Evolutionary conservation across 1,139 yeast species (phyloP).

Genomic region (Debaryomyces psychrophilus): DNA sequence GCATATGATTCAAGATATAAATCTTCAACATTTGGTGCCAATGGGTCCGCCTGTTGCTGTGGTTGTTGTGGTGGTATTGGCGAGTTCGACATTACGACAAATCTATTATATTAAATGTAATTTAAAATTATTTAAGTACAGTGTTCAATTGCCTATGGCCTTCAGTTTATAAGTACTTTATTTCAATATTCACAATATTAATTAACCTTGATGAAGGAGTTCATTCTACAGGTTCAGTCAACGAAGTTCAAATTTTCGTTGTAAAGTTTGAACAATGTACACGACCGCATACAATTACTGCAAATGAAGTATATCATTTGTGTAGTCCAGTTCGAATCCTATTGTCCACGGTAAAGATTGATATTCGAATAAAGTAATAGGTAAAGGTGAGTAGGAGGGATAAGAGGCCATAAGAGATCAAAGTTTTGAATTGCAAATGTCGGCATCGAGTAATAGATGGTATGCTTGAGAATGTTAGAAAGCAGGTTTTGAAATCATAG

Average conservation of each 20-base stretch:
- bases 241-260: constrained; percentile 8
- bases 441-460: too few species aligned
- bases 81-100: constrained; percentile 20
- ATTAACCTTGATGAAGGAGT: neutral
- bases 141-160: neutral
- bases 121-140: neutral
- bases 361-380: too few species aligned
- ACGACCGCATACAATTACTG: constrained; percentile 7
- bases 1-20: constrained; percentile 71
- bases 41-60: constrained; percentile 20
- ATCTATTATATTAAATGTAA: neutral
- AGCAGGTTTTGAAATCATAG: too few species aligned
- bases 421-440: too few species aligned
- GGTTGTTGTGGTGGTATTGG: constrained; percentile 21
- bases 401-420: too few species aligned
- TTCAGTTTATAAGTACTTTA: neutral
- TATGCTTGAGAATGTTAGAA: too few species aligned
- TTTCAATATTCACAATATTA: constrained; percentile 6
- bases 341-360: too few species aligned
- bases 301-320: neutral
- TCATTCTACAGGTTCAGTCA: neutral
- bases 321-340: too few species aligned
- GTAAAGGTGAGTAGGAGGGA: too few species aligned
- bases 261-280: neutral
- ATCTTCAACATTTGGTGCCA: constrained; percentile 48